Evolutionary conservation across 192 early-diverging fungal species (phyloP).

Genomic region (Coemansia sp.): DNA sequence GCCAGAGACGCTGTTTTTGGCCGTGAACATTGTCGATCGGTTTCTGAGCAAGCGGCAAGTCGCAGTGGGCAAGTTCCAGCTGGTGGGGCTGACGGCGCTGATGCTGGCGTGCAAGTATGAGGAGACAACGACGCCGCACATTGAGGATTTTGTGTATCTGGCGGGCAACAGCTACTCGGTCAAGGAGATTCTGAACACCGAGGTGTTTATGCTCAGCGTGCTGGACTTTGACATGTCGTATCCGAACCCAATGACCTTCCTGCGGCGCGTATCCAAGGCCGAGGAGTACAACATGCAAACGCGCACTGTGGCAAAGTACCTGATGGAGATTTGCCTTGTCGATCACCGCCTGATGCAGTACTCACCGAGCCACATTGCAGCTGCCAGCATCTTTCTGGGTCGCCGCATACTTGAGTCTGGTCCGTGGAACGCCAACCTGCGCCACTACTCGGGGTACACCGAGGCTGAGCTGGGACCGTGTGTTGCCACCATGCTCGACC

Average conservation of each 20-base stretch:
- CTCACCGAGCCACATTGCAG: slow-evolving; percentile 72
- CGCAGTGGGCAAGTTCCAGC: slow-evolving; percentile 81
- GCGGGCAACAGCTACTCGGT: slow-evolving; percentile 72
- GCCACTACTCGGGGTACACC: slow-evolving; percentile 77
- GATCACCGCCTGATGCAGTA: slow-evolving; percentile 74
- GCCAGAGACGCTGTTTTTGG: slow-evolving; percentile 90
- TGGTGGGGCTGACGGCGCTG: slow-evolving; percentile 86
- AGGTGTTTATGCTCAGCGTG: slow-evolving; percentile 84
- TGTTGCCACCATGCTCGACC: slow-evolving; percentile 68
- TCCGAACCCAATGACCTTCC: slow-evolving; percentile 88
- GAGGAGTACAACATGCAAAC: slow-evolving; percentile 88
- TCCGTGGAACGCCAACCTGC: slow-evolving; percentile 72
- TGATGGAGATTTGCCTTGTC: slow-evolving; percentile 89
- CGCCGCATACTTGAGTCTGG: slow-evolving; percentile 71
- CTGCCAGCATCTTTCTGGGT: slow-evolving; percentile 74
- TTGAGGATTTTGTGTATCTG: slow-evolving; percentile 83
- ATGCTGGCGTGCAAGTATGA: slow-evolving; percentile 95
- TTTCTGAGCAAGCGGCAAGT: slow-evolving; percentile 86
- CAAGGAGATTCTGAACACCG: slow-evolving; percentile 85
- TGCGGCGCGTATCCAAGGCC: slow-evolving; percentile 82
- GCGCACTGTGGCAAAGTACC: slow-evolving; percentile 89
- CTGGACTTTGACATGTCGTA: slow-evolving; percentile 85
- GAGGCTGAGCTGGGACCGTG: slow-evolving; percentile 61
- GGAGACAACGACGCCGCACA: slow-evolving; percentile 78
- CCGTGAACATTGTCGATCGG: slow-evolving; percentile 93